Conservation (phyloP, 2,329 filamentous ascomycete genomes). For the Hysterium pulicare region DNA sequence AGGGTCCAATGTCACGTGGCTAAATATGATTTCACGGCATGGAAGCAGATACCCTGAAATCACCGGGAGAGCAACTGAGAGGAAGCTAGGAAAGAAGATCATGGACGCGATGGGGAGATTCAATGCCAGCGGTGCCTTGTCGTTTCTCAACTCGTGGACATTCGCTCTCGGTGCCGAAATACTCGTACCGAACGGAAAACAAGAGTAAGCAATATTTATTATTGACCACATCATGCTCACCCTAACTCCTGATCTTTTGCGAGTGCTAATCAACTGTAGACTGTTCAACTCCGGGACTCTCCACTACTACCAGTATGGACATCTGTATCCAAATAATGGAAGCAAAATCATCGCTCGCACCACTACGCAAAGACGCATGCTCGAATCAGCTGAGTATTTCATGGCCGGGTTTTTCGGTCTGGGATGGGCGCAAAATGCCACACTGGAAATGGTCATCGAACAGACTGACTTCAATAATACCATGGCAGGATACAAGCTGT, state of each 20-base stretch:
- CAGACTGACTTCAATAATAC: slow-evolving; percentile 64
- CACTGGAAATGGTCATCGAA: slow-evolving; percentile 70
- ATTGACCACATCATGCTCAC: too few relatives aligned
- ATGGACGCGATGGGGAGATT: slow-evolving; percentile 53
- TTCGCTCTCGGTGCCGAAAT: slow-evolving; percentile 69
- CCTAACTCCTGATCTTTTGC: too few relatives aligned
- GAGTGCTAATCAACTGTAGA: too few relatives aligned
- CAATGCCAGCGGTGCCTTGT: slow-evolving; percentile 56
- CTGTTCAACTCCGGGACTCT: slow-evolving; percentile 67
- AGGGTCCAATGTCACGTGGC: slow-evolving; percentile 65
- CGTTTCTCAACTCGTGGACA: slow-evolving; percentile 66
- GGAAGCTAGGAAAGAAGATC: slow-evolving; percentile 56
- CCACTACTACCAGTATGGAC: slow-evolving; percentile 70
- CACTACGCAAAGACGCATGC: slow-evolving; percentile 74
- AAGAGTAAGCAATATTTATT: slow-evolving; percentile 47
- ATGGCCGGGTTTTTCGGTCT: slow-evolving; percentile 76
- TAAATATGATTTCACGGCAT: slow-evolving; percentile 71
- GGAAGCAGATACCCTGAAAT: slow-evolving; percentile 69
- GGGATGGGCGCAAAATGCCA: slow-evolving; percentile 68
- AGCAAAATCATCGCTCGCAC: slow-evolving; percentile 71
- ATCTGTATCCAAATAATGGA: slow-evolving; percentile 64
- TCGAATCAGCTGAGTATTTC: slow-evolving; percentile 74
- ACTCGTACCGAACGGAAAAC: slow-evolving; percentile 67
- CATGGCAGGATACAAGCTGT: slow-evolving; percentile 64
- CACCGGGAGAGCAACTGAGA: slow-evolving; percentile 52